Percentiles rank a stretch among this genome's conserved stretches.
Evolutionary conservation across 2,329 filamentous ascomycete genomes (phyloP).

Genomic region (Pleoardoris graminearum): DNA sequence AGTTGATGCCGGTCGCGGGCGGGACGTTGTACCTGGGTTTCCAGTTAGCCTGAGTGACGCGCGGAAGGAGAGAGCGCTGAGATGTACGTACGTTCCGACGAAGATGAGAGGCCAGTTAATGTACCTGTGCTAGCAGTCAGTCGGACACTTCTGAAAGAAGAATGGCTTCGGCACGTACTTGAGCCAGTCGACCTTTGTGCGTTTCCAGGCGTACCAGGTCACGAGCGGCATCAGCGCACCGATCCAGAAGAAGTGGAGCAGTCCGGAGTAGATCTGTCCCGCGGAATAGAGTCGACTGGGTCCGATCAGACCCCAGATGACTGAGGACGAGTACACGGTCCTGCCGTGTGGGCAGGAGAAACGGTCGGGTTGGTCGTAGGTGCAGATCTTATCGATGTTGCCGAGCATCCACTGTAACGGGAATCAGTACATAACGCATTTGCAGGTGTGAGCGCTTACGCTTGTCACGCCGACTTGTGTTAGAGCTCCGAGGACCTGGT

Average conservation of each 20-base stretch:
- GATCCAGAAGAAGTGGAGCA: slow-evolving; percentile 73
- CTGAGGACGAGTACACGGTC: slow-evolving; percentile 88
- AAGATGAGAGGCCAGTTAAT: slow-evolving; percentile 3
- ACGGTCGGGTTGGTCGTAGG: slow-evolving; percentile 74
- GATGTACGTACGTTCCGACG: slow-evolving; percentile 1
- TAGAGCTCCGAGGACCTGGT: slow-evolving; percentile 73
- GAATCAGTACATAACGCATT: background rate
- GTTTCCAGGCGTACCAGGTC: slow-evolving; percentile 4
- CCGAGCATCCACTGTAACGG: slow-evolving; percentile 71
- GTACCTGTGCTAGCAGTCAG: background rate
- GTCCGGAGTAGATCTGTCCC: slow-evolving; percentile 1
- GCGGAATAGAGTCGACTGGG: slow-evolving; percentile 53
- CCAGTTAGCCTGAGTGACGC: background rate
- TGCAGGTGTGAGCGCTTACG: slow-evolving; percentile 8
- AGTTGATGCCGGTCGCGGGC: slow-evolving; percentile 80
- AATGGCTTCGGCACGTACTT: background rate
- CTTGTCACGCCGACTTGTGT: slow-evolving; percentile 85
- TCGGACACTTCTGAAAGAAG: background rate
- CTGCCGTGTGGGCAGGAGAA: slow-evolving; percentile 86
- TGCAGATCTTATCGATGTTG: slow-evolving; percentile 77
- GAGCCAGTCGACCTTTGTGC: slow-evolving; percentile 1
- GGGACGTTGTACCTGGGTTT: slow-evolving; percentile 55
- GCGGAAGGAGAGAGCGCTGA: background rate
- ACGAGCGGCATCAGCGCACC: slow-evolving; percentile 51
- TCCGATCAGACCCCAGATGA: slow-evolving; percentile 87